Base-by-base conservation (phyloP, 1,284 basidiomycete genomes). In the Rhodotorula glutinis region DNA sequence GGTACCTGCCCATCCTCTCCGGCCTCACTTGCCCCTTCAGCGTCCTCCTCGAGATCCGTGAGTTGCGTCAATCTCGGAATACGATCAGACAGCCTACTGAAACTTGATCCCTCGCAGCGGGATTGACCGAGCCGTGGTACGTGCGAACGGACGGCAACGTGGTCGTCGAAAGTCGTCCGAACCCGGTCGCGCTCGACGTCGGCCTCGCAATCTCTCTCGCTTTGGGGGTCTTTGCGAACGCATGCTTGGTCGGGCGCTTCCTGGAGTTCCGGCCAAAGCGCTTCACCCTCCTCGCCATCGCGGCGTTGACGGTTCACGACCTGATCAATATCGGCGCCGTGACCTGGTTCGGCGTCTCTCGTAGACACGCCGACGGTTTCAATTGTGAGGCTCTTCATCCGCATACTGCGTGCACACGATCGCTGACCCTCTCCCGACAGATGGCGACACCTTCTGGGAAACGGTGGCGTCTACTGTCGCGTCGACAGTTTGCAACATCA, bases 21-120 rank as follows among this genome's bases (percentile, higher is more conserved):
- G 89, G 89, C 13, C 80, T 89, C 23, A 75, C 87, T 43, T 85
- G 90, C 25, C 89, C 89, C 0, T 89, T 91, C 74, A 83, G 85
- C 21, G 89, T 92, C 66, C 81, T 92, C 25, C 82, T 92, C 38
- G 89, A 71, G 46, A 64, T 70, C 30, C 57, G 66, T 57, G 8
- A 44, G 43, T 21, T 3, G 11, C 27, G 23, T 54, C 21, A 29
- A 7, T 16, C 38, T 16, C 14, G 41, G 41, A 10, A 10, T 9
- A 9, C 41, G 11, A 7, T 44, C 7, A 16, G 17, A 21, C 43
- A 16, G 43, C 14, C 17, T 5, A 4, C 23, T 38, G 16, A 23
- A 2, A 14, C 41, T n/a, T 30, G 25, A 8, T 11, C 25, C 14
- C n/a, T 7, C n/a, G 75, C 88, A 91, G 53, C 89, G 89, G 0